Evolutionary conservation across 257 asterid genomes (phyloP).

Genomic region (Vinca minor): DNA sequence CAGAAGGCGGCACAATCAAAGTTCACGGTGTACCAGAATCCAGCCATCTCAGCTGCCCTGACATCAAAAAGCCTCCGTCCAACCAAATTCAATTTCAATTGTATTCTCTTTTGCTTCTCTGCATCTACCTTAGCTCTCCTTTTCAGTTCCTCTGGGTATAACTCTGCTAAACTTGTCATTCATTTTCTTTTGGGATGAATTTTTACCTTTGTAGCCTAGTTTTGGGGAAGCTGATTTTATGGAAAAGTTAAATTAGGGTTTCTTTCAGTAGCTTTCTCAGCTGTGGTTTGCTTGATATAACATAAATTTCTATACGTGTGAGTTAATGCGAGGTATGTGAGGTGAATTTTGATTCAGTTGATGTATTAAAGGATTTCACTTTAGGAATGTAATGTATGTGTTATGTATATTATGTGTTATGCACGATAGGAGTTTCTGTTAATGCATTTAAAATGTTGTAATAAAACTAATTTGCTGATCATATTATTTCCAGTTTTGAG

Average conservation of each 20-base stretch:
- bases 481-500: not conserved
- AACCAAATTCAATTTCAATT: conserved; percentile 39
- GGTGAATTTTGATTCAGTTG: not conserved
- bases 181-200: too few species aligned
- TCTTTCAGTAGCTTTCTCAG: not conserved
- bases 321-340: not conserved
- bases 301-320: not conserved
- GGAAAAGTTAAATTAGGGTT: not conserved
- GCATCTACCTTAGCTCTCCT: conserved; percentile 45
- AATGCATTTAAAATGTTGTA: not conserved
- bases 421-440: too few species aligned
- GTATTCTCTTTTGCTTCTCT: conserved; percentile 38
- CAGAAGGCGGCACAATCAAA: conserved; percentile 32
- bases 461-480: not conserved
- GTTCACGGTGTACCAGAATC: conserved; percentile 76
- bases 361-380: not conserved
- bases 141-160: conserved; percentile 38
- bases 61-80: conserved; percentile 76
- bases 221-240: not conserved
- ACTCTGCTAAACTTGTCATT: not conserved
- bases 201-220: not conserved
- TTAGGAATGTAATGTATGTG: not conserved
- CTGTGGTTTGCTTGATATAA: not conserved
- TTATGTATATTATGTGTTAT: too few species aligned
- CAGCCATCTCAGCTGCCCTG: conserved; percentile 78